phyloP scores from a whole-genome alignment of 208 protist genomes.

The Leishmania arabica region DNA sequence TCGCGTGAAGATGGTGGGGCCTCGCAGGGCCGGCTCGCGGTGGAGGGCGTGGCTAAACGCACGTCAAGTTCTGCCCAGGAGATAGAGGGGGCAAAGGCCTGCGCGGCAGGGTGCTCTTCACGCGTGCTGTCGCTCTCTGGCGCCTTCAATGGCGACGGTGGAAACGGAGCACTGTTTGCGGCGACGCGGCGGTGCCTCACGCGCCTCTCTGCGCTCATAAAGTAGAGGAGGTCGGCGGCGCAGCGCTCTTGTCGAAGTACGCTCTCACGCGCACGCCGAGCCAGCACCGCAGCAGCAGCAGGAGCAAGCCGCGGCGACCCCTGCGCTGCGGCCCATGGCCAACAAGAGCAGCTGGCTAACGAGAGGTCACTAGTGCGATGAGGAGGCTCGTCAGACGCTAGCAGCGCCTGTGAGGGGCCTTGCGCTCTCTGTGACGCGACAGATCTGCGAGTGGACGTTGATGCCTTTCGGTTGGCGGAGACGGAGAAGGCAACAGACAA shows the following conservation, averaged over 20 bases:
- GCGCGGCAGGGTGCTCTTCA: neutral
- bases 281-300: conserved; percentile 18
- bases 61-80: conserved; percentile 5
- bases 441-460: neutral
- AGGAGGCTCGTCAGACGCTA: neutral
- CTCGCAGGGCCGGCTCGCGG: neutral
- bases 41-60: neutral
- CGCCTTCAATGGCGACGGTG: neutral
- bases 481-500: neutral
- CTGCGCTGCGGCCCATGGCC: neutral
- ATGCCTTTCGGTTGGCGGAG: neutral
- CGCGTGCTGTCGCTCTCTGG: neutral
- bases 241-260: conserved; percentile 22
- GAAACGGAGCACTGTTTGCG: neutral
- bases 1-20: neutral
- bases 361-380: neutral
- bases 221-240: conserved; percentile 29
- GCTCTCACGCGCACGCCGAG: conserved; percentile 17
- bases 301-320: conserved; percentile 9
- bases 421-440: neutral
- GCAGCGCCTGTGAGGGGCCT: conserved; percentile 5
- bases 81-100: neutral
- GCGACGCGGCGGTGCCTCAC: neutral
- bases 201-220: conserved; percentile 21
- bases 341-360: neutral